These are phyloP conservation scores for Phytophthora foliorum DNA, from an alignment of 352 stramenopile genomes.

Conservation along the genomic window DNA sequence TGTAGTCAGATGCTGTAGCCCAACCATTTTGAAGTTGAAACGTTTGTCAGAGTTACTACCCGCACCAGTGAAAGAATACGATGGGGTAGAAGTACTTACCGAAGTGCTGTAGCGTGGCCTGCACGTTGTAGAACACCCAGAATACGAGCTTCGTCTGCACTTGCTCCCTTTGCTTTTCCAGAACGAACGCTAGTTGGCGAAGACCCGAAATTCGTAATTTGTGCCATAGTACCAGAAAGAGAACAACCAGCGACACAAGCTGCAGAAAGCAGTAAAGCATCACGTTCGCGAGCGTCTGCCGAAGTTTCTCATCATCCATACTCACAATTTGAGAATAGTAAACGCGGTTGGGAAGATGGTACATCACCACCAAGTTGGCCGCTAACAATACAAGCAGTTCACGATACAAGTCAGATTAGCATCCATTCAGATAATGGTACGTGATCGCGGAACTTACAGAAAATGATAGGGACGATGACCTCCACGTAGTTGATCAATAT, in stretches of 20 bases:
- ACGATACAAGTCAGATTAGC: not conserved
- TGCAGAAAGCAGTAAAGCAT: slow-evolving; percentile 51
- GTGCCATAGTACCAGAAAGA: slow-evolving; percentile 29
- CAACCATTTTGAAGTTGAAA: not conserved
- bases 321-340: slow-evolving; percentile 41
- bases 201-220: slow-evolving; percentile 40
- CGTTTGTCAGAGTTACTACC: not conserved
- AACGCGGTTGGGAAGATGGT: slow-evolving; percentile 41
- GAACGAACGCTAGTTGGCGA: slow-evolving; percentile 48
- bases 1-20: slow-evolving; percentile 38
- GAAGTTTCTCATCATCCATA: slow-evolving; percentile 27
- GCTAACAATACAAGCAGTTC: slow-evolving; percentile 7
- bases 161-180: slow-evolving; percentile 40
- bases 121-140: slow-evolving; percentile 53
- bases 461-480: slow-evolving; percentile 50
- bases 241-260: slow-evolving; percentile 44
- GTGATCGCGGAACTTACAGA: slow-evolving; percentile 36
- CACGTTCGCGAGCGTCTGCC: slow-evolving; percentile 34
- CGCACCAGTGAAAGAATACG: not conserved
- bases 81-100: slow-evolving; percentile 17
- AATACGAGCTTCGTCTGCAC: slow-evolving; percentile 50
- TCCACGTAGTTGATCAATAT: slow-evolving; percentile 55
- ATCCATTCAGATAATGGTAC: not conserved
- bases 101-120: slow-evolving; percentile 41
- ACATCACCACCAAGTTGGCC: slow-evolving; percentile 36